Conservation (phyloP, 495 filamentous ascomycete genomes). For the Trichoderma orchidacearum region DNA sequence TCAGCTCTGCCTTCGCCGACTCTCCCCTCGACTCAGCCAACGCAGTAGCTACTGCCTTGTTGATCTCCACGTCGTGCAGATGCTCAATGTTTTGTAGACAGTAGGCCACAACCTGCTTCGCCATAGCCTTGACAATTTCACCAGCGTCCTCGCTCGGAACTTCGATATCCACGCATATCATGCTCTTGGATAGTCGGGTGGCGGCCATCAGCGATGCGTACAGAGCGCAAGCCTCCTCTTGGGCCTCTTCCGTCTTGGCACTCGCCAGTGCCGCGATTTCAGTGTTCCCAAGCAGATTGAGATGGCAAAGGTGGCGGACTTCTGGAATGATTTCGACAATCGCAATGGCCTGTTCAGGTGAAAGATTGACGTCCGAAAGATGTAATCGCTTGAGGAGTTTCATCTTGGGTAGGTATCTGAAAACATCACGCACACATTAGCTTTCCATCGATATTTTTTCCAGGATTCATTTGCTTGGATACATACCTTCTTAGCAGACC, state of each 20-base stretch:
- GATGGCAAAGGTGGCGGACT: conserved; percentile 64
- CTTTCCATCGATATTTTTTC: neutral
- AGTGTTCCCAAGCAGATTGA: conserved; percentile 79
- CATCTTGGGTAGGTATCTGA: conserved; percentile 67
- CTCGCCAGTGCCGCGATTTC: conserved; percentile 50
- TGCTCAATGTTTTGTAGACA: conserved; percentile 82
- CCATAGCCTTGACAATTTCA: conserved; percentile 84
- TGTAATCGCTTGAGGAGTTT: conserved; percentile 73
- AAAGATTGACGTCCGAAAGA: conserved; percentile 74
- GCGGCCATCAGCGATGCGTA: conserved; percentile 88
- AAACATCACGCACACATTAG: conserved; percentile 3
- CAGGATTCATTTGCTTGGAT: conserved; percentile 3
- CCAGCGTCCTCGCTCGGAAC: conserved; percentile 63
- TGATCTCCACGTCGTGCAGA: conserved; percentile 15
- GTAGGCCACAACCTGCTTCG: conserved; percentile 86
- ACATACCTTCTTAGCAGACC: conserved; percentile 53
- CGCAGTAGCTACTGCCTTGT: conserved; percentile 20
- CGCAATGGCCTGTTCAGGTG: conserved; percentile 75
- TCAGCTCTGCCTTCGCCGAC: neutral
- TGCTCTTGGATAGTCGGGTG: conserved; percentile 64
- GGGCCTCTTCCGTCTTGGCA: conserved; percentile 53
- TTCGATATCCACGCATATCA: conserved; percentile 88
- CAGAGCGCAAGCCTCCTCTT: conserved; percentile 88
- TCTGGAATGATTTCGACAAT: conserved; percentile 85
- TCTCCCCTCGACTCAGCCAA: conserved; percentile 15